A percentile compares a stretch with the other conserved stretches of the same genome.
These are phyloP conservation scores for Coniferiporia sulphurascens DNA, from an alignment of 1,284 basidiomycete species.

Conservation along the genomic window DNA sequence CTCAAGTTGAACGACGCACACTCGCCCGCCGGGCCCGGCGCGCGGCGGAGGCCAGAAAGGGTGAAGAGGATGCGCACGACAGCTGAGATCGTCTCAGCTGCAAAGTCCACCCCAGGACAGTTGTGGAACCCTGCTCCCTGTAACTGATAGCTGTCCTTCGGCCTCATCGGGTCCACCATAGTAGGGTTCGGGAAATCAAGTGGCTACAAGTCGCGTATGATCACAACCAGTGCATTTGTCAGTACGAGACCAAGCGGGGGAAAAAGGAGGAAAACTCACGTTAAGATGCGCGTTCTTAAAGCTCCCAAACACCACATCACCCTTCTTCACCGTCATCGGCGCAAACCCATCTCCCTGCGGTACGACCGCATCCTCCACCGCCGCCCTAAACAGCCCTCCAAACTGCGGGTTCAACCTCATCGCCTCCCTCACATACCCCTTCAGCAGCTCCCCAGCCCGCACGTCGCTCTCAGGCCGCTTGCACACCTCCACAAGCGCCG, in stretches of 20 bases:
- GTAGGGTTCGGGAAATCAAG: constrained; percentile 41
- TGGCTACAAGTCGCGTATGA: constrained; percentile 22
- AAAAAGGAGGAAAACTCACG: constrained; percentile 27
- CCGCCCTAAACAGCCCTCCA: constrained; percentile 43
- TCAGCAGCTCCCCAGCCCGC: constrained; percentile 34
- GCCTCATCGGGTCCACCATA: constrained; percentile 37
- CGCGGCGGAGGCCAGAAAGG: constrained; percentile 42
- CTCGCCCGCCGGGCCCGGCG: constrained; percentile 35
- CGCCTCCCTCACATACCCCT: constrained; percentile 50
- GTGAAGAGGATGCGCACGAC: constrained; percentile 42
- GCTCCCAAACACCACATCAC: constrained; percentile 41
- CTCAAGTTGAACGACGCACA: constrained; percentile 31
- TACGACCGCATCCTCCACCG: constrained; percentile 28
- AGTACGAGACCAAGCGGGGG: neutral
- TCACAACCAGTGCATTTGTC: neutral
- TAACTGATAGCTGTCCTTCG: constrained; percentile 33
- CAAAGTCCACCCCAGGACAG: constrained; percentile 37
- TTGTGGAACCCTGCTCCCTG: constrained; percentile 43
- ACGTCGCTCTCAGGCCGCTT: constrained; percentile 28
- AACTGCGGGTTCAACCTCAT: constrained; percentile 39
- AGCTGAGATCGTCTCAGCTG: constrained; percentile 38
- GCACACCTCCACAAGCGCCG: constrained; percentile 33
- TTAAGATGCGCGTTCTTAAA: constrained; percentile 48
- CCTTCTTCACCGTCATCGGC: constrained; percentile 35
- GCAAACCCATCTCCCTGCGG: constrained; percentile 34